Base-by-base conservation (phyloP, 352 stramenopile genomes). In the Pythium dissimile region DNA sequence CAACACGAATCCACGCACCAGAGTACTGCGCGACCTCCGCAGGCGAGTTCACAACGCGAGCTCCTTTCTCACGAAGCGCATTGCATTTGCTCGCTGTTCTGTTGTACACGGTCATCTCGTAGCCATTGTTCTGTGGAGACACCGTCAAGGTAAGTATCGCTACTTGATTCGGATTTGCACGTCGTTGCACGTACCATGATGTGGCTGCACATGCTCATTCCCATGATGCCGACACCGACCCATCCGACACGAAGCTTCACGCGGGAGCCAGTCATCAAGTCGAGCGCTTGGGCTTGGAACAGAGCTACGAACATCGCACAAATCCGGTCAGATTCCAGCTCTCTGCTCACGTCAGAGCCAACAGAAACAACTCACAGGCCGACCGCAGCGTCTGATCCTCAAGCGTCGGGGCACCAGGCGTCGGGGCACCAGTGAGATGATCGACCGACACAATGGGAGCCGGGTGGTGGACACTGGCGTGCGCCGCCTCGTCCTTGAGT, bases 161-260 rank as follows among this genome's bases (percentile, higher is more conserved):
- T 38, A 18, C 50, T 2, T 39, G 9, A 42, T 26, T 57, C 16
- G 34, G 15, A 31, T 6, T 56, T 21, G 13, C 34, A 41, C 13
- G 34, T 35, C 31, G 34, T n/a, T 41, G 9, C 21, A 55, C 72
- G 31, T 72, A 94, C 84, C 50, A 97, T 67, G 45, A 97, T 75
- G 64, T 96, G 88, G 8, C 70, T 59, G 37, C 85, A 95, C 88
- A 97, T 97, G 66, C 80, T 94, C 18, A 75, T 83, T 42, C 88
- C 88, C 88, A 96, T 96, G 54, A 95, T 92, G 5, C 86, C 86
- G 1, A 71, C 86, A 56, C 86, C 88, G 23, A 96, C 84, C 84
- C 86, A 96, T 28, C 88, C 88, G 9, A 96, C 73, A 49, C 84
- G 78, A 42, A 81, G 74, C 58, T 89, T 92, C 37, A 77, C 57